Evolutionary conservation across 768 basidiomycete species (phyloP).

Genomic region (Macrolepiota dolichaula): DNA sequence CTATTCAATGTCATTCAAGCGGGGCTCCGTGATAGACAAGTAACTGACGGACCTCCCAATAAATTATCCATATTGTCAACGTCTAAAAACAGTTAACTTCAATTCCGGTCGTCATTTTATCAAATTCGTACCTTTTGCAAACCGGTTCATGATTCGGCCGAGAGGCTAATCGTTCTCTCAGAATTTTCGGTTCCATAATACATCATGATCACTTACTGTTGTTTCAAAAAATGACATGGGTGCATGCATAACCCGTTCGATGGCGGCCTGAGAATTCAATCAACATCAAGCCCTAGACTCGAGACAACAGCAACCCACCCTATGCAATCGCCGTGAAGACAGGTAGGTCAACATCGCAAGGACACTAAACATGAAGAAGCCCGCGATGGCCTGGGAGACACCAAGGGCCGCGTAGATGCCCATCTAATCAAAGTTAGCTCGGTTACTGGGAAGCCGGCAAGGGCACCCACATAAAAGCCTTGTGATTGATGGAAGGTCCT

Average conservation of each 20-base stretch:
- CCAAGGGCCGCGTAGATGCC: conserved; percentile 77
- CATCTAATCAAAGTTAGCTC: conserved; percentile 47
- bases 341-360: conserved; percentile 73
- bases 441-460: background rate
- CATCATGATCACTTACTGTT: conserved; percentile 43
- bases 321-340: conserved; percentile 69
- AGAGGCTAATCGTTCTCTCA: conserved; percentile 46
- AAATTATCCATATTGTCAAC: conserved; percentile 80
- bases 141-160: conserved; percentile 88
- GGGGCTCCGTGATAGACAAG: background rate
- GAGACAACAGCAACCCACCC: conserved; percentile 27
- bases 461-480: conserved; percentile 67
- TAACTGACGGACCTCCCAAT: conserved; percentile 43
- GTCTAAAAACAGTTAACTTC: conserved; percentile 33
- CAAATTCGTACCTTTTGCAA: conserved; percentile 61
- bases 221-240: conserved; percentile 93
- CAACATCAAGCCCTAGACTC: background rate
- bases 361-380: conserved; percentile 64
- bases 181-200: background rate
- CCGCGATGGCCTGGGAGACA: conserved; percentile 60
- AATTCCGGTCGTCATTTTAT: background rate
- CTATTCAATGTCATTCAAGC: conserved; percentile 24
- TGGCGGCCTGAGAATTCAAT: conserved; percentile 44
- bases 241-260: conserved; percentile 72
- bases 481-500: conserved; percentile 55